Conservation (phyloP, 768 basidiomycete species). For the Podaxis sp. region DNA sequence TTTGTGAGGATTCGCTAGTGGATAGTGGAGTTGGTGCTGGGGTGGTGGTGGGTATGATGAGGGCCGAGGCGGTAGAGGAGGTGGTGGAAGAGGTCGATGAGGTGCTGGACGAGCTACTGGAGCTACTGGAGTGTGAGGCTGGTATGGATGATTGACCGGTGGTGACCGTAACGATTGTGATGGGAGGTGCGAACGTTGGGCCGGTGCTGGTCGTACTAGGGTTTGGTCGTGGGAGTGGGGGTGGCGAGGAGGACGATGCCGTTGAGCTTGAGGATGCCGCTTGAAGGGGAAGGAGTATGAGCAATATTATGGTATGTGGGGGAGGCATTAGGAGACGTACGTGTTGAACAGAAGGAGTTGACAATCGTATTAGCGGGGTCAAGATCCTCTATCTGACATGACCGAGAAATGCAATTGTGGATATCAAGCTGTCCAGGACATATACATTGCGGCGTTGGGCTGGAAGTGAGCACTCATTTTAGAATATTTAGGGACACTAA, state of each 20-base stretch:
- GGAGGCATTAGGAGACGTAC: neutral
- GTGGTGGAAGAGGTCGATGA: neutral
- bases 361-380: neutral
- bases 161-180: neutral
- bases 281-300: neutral
- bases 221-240: neutral
- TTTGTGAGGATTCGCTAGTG: neutral
- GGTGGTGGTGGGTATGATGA: neutral
- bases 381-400: neutral
- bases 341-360: neutral
- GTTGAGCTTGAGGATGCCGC: neutral
- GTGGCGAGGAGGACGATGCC: neutral
- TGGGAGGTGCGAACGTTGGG: neutral
- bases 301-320: neutral
- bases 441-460: neutral
- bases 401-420: neutral
- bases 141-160: neutral
- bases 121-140: neutral
- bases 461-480: neutral
- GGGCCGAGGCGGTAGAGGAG: neutral
- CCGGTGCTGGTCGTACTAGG: neutral
- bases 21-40: neutral
- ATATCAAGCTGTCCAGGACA: conserved; percentile 1
- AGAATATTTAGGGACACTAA: neutral
- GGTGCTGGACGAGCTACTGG: neutral